A percentile compares a stretch with the other conserved stretches of the same genome.
Evolutionary conservation across 1,284 basidiomycete genomes (phyloP).

Genomic region (Coniferiporia sulphurascens): DNA sequence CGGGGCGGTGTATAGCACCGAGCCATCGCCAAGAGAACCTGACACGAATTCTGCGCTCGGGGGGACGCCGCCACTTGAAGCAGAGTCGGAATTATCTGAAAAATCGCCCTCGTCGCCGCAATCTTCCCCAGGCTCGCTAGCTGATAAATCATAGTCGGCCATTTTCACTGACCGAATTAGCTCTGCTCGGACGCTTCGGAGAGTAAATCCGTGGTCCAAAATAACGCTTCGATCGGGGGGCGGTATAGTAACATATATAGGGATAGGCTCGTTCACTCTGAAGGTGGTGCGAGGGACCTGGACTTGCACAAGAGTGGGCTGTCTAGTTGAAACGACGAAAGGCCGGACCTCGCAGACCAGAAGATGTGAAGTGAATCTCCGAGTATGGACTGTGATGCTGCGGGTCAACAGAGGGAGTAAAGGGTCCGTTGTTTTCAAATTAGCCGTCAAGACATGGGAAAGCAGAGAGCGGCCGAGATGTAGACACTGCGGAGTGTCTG

Average conservation of each 20-base stretch:
- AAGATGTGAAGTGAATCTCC: slow-evolving; percentile 64
- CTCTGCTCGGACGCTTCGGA: slow-evolving; percentile 71
- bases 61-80: slow-evolving; percentile 9
- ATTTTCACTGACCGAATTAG: slow-evolving; percentile 59
- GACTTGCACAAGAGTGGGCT: slow-evolving; percentile 60
- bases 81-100: slow-evolving; percentile 9
- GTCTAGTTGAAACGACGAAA: slow-evolving; percentile 48
- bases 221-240: slow-evolving; percentile 61
- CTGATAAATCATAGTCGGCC: slow-evolving; percentile 29
- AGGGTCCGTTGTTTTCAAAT: slow-evolving; percentile 48
- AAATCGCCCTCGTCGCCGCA: slow-evolving; percentile 22
- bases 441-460: slow-evolving; percentile 60
- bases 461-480: slow-evolving; percentile 66
- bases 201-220: slow-evolving; percentile 57
- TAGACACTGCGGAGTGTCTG: slow-evolving; percentile 73
- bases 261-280: slow-evolving; percentile 62
- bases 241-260: slow-evolving; percentile 73
- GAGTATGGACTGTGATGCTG: slow-evolving; percentile 61
- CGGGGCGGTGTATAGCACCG: slow-evolving; percentile 11
- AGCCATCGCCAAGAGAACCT: slow-evolving; percentile 22
- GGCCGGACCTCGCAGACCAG: slow-evolving; percentile 51
- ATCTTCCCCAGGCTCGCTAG: slow-evolving; percentile 23
- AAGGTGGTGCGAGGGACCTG: slow-evolving; percentile 69
- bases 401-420: slow-evolving; percentile 42
- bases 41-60: slow-evolving; percentile 17